phyloP scores from a whole-genome alignment of 2,329 filamentous ascomycete genomes.

The Ascochyta koolunga region DNA sequence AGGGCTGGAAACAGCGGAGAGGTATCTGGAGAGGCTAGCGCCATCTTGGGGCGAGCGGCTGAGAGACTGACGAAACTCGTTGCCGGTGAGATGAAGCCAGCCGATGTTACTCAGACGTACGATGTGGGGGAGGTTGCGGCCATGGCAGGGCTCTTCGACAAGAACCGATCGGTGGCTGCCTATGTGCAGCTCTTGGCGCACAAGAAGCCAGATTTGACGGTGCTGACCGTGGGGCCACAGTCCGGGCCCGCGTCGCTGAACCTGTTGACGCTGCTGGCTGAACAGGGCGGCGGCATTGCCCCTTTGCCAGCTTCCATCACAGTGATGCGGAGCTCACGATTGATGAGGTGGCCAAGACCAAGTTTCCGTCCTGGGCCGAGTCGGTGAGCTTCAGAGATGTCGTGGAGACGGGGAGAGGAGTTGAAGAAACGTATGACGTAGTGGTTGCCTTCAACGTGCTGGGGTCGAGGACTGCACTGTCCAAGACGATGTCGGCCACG shows the following conservation, averaged over 20 bases:
- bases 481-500: neutral
- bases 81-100: neutral
- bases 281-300: neutral
- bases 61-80: neutral
- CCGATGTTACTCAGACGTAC: neutral
- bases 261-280: neutral
- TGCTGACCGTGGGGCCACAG: neutral
- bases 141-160: neutral
- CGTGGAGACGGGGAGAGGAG: neutral
- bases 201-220: neutral
- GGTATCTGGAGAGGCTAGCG: neutral
- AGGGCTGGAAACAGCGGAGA: too few relatives aligned
- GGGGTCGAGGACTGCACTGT: neutral
- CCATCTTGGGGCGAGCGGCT: neutral
- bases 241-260: neutral
- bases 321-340: neutral
- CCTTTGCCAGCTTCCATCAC: neutral
- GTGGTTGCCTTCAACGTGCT: neutral
- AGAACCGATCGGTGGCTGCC: neutral
- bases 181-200: neutral
- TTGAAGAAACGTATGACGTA: neutral
- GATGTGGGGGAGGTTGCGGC: neutral
- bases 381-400: neutral
- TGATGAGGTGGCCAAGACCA: neutral
- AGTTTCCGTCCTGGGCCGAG: neutral